phyloP scores from a whole-genome alignment of 2,329 filamentous ascomycete species.

The Fusarium fracticaudum region DNA sequence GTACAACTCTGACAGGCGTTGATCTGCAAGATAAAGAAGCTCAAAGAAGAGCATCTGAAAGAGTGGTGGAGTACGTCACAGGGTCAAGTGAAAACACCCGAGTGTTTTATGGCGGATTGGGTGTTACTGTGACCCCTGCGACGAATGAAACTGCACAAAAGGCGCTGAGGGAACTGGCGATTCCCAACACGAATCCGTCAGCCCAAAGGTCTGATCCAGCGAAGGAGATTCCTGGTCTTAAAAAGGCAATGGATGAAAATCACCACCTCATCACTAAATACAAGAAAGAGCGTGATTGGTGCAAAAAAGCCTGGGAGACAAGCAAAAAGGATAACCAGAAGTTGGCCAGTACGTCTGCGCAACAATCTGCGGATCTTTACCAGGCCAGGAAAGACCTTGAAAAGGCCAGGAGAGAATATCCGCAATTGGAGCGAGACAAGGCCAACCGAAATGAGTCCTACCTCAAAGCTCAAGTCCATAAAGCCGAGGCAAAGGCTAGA shows the following conservation, averaged over 20 bases:
- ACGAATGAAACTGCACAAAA: not conserved
- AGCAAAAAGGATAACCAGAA: fast-evolving
- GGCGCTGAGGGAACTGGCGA: not conserved
- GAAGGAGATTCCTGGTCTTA: not conserved
- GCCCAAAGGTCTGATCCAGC: not conserved
- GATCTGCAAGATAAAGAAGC: not conserved
- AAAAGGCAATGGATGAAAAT: not conserved
- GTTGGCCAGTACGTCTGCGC: fast-evolving
- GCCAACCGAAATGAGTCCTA: not conserved
- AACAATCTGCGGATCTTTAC: not conserved
- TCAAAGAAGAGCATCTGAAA: not conserved
- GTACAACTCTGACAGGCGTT: not conserved
- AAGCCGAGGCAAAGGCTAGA: too few species aligned
- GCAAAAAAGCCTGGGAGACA: not conserved
- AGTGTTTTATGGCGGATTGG: not conserved
- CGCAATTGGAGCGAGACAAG: not conserved
- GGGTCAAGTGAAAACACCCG: not conserved
- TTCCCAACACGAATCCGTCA: not conserved
- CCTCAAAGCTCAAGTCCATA: not conserved
- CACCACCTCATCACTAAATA: too few species aligned
- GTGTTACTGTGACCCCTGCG: not conserved
- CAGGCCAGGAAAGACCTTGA: not conserved
- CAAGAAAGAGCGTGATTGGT: not conserved
- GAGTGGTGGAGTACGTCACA: not conserved
- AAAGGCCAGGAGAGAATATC: not conserved